A percentile compares a stretch with the other conserved stretches of the same genome.
Conservation (phyloP, 805 yeast species). For the Starmerella asiatica region DNA sequence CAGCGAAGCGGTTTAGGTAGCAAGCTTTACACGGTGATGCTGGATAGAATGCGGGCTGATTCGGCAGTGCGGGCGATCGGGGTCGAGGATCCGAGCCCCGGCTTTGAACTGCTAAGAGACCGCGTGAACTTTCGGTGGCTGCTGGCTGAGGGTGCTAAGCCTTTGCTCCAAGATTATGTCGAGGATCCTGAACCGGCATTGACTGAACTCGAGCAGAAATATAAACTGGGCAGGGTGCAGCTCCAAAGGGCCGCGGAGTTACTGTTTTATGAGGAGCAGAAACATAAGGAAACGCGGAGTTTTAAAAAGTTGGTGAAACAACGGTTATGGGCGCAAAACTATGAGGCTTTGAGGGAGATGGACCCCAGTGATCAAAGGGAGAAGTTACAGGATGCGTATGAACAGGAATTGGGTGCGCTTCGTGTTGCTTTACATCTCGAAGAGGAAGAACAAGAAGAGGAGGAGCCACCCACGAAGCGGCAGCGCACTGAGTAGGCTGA, state of each 20-base stretch:
- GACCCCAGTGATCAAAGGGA: constrained; percentile 65
- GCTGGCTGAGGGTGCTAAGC: constrained; percentile 20
- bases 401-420: constrained; percentile 12
- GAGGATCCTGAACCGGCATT: constrained; percentile 30
- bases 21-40: constrained; percentile 43
- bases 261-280: constrained; percentile 37
- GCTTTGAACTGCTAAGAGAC: constrained; percentile 83
- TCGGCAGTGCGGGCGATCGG: constrained; percentile 51
- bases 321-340: constrained; percentile 65
- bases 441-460: constrained; percentile 4
- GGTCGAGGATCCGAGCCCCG: constrained; percentile 89
- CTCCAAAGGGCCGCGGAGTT: constrained; percentile 66
- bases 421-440: constrained; percentile 9
- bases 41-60: constrained; percentile 44
- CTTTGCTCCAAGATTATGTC: constrained; percentile 8
- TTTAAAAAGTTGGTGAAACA: constrained; percentile 51
- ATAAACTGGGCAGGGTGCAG: constrained; percentile 66
- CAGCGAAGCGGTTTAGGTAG: constrained; percentile 63
- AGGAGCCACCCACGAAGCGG: too few species aligned
- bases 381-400: constrained; percentile 56
- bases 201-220: constrained; percentile 27
- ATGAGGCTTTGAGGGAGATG: constrained; percentile 59
- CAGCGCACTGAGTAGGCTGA: too few species aligned
- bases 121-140: constrained; percentile 54
- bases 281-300: constrained; percentile 20